Conservation (phyloP, 495 filamentous ascomycete genomes). For the Lentithecium fluviatile region DNA sequence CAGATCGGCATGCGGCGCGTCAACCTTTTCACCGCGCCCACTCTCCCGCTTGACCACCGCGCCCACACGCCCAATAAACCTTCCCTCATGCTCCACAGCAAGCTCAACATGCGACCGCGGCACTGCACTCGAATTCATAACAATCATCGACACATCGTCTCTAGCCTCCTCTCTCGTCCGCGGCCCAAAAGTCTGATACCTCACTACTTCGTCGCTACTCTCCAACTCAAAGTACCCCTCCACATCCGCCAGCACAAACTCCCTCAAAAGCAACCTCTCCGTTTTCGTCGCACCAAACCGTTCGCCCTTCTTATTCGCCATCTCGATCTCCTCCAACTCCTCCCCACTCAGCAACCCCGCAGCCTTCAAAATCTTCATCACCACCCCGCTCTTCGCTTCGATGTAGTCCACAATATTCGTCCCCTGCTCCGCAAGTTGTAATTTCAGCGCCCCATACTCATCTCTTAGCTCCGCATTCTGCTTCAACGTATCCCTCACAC, state of each 20-base stretch:
- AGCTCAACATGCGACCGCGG: conserved; percentile 27
- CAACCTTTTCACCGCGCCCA: not conserved
- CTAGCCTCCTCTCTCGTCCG: conserved; percentile 18
- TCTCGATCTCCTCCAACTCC: conserved; percentile 12
- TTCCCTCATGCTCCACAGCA: conserved; percentile 12
- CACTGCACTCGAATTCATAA: not conserved
- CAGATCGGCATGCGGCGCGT: conserved; percentile 11
- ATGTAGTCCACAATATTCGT: conserved; percentile 25
- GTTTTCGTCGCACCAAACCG: conserved; percentile 18
- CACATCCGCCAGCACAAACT: conserved; percentile 27
- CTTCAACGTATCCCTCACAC: conserved; percentile 24
- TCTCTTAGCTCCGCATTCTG: conserved; percentile 22
- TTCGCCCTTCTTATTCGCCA: conserved; percentile 19
- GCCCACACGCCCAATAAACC: conserved; percentile 32
- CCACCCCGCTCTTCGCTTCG: conserved; percentile 22
- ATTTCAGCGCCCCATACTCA: conserved; percentile 35
- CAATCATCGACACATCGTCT: conserved; percentile 12
- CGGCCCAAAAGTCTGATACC: conserved; percentile 24
- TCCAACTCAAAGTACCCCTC: conserved; percentile 10
- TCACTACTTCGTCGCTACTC: conserved; percentile 13
- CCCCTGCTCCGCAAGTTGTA: conserved; percentile 6
- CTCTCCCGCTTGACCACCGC: conserved; percentile 2
- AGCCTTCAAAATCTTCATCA: conserved; percentile 28
- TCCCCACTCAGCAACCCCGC: conserved; percentile 22
- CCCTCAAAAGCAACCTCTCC: conserved; percentile 20